Conservation (phyloP, 1,284 basidiomycete genomes). For the Gymnopus androsaceus region DNA sequence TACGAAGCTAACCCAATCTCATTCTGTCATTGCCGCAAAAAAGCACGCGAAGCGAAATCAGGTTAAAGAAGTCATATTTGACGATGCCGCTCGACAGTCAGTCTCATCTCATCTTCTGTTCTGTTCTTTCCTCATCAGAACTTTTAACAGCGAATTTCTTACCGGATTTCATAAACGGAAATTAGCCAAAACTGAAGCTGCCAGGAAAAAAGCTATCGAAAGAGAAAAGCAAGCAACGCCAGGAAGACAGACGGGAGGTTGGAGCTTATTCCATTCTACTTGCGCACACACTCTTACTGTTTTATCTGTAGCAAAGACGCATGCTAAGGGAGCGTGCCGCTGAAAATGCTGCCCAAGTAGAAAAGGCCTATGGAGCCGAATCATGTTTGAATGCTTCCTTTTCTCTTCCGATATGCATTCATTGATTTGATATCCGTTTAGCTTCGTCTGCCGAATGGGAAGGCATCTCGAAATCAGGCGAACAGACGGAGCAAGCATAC, state of each 20-base stretch:
- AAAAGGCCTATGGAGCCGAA: constrained; percentile 65
- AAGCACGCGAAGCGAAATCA: constrained; percentile 57
- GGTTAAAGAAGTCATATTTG: constrained; percentile 73
- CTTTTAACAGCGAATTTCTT: constrained; percentile 66
- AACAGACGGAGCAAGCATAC: constrained; percentile 60
- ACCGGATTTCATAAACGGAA: constrained; percentile 90
- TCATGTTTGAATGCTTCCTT: constrained; percentile 12
- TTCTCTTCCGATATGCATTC: constrained; percentile 4
- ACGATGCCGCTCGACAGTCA: constrained; percentile 74
- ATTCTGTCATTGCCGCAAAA: constrained; percentile 62
- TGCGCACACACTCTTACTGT: constrained; percentile 15
- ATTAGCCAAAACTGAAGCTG: constrained; percentile 69
- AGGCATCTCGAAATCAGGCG: constrained; percentile 37
- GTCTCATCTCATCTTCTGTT: constrained; percentile 21
- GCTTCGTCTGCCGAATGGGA: constrained; percentile 37
- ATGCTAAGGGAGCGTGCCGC: constrained; percentile 68
- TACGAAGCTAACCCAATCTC: constrained; percentile 58
- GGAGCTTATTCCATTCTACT: constrained; percentile 23
- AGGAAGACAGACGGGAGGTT: constrained; percentile 72
- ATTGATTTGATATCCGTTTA: constrained; percentile 9
- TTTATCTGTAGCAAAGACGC: constrained; percentile 57
- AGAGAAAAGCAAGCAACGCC: constrained; percentile 67
- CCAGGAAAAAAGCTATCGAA: constrained; percentile 66
- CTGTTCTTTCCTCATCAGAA: constrained; percentile 15
- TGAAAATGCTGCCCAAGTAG: constrained; percentile 70